These are phyloP conservation scores for Pezicula carpinea DNA, from an alignment of 2,329 filamentous ascomycete species.

Conservation along the genomic window DNA sequence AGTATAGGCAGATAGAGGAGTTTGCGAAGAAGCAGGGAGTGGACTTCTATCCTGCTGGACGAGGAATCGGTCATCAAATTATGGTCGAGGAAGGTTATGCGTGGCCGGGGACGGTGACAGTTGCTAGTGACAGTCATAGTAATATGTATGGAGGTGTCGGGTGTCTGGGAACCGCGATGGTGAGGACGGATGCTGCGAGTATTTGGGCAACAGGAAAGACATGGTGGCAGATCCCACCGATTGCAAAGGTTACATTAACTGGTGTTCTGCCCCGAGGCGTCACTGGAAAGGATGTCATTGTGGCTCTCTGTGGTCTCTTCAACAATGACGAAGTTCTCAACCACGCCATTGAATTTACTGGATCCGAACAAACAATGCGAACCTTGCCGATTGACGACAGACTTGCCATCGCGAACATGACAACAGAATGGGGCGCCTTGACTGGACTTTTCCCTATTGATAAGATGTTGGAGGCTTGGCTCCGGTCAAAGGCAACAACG, in stretches of 20 bases:
- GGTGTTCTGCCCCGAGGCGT: conserved; percentile 74
- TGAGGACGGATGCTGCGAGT: conserved; percentile 80
- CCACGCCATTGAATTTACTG: conserved; percentile 83
- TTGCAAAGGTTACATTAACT: conserved; percentile 74
- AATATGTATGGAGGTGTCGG: conserved; percentile 83
- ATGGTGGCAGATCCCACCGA: conserved; percentile 86
- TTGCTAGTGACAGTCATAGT: conserved; percentile 73
- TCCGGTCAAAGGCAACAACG: conserved; percentile 70
- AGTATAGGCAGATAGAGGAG: conserved; percentile 75
- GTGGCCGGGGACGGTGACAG: conserved; percentile 81
- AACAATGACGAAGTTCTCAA: conserved; percentile 86
- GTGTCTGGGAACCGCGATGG: conserved; percentile 73
- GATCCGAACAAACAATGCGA: conserved; percentile 69
- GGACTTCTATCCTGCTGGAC: conserved; percentile 70
- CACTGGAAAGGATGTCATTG: conserved; percentile 90
- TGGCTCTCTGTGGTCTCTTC: conserved; percentile 82
- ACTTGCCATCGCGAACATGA: conserved; percentile 75
- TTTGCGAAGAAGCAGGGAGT: conserved; percentile 78
- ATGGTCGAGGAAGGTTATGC: conserved; percentile 82
- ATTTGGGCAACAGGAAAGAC: conserved; percentile 81
- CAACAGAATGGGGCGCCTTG: conserved; percentile 74
- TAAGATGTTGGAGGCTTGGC: conserved; percentile 63
- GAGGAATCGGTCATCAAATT: conserved; percentile 86
- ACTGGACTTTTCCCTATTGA: conserved; percentile 79
- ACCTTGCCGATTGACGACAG: conserved; percentile 70